phyloP scores from a whole-genome alignment of 805 yeast genomes.

The Saccharomycopsis oosterbeekiorum region DNA sequence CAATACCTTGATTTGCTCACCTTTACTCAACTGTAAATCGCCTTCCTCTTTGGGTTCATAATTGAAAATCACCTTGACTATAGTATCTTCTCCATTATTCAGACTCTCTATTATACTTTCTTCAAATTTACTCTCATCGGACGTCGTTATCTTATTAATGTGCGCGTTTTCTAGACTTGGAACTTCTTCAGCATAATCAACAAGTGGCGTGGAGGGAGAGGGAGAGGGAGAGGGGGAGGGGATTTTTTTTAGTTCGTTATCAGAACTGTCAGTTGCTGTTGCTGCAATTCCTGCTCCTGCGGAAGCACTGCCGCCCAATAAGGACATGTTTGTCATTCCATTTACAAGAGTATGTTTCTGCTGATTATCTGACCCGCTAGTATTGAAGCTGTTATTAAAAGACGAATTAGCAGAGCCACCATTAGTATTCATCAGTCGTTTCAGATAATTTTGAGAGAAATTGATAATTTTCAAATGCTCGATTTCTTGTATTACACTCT shows the following conservation, averaged over 20 bases:
- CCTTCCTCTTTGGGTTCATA: conserved; percentile 23
- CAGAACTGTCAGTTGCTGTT: neutral
- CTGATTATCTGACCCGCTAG: neutral
- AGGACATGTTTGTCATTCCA: neutral
- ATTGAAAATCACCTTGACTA: neutral
- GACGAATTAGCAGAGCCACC: neutral
- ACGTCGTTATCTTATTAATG: neutral
- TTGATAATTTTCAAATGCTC: conserved; percentile 10
- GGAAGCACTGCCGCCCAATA: neutral
- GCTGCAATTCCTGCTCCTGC: neutral
- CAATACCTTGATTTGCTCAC: conserved; percentile 28
- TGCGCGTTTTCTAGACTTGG: neutral
- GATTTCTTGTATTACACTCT: neutral
- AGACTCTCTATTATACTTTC: neutral
- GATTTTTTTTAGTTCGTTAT: neutral
- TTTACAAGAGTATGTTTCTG: neutral
- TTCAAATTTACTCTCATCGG: neutral
- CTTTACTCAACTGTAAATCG: conserved; percentile 29
- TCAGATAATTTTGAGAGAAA: conserved; percentile 7
- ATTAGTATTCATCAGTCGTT: conserved; percentile 1
- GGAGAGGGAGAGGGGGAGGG: neutral
- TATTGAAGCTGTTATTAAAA: neutral
- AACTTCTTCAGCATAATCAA: neutral
- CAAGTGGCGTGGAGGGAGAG: neutral
- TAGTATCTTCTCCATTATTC: neutral